Percentiles rank a stretch among this genome's conserved stretches.
Conservation (phyloP, 352 stramenopile genomes). For the Pythium dissimile region DNA sequence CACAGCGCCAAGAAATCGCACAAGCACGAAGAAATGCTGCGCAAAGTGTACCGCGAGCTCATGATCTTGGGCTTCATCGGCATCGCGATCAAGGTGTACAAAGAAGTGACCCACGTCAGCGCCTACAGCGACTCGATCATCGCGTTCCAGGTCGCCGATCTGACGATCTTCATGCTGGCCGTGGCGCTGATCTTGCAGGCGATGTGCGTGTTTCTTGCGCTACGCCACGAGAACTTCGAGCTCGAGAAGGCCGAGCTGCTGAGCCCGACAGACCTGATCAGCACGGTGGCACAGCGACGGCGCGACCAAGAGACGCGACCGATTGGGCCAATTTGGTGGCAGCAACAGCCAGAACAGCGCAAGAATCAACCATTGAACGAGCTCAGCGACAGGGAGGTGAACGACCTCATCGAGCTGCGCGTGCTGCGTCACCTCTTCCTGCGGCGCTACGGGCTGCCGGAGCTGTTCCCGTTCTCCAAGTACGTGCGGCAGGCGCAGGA, state of each 20-base stretch:
- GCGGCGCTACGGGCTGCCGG: conserved; percentile 5
- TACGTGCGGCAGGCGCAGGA: conserved; percentile 50
- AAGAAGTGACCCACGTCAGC: conserved; percentile 18
- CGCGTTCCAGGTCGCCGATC: conserved; percentile 31
- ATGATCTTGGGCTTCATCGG: conserved; percentile 37
- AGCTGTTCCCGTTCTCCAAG: conserved; percentile 56
- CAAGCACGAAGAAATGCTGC: conserved; percentile 66
- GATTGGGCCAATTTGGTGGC: not conserved
- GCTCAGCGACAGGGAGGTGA: not conserved
- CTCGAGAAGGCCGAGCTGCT: conserved; percentile 9
- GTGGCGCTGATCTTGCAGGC: conserved; percentile 32
- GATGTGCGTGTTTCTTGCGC: conserved; percentile 19
- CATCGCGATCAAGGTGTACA: conserved; percentile 31
- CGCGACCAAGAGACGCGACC: not conserved
- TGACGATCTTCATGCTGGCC: conserved; percentile 32
- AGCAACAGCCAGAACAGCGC: not conserved
- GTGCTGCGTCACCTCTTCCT: conserved; percentile 20
- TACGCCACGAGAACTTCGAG: conserved; percentile 17
- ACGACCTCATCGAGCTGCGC: conserved; percentile 9
- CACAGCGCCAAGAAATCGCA: conserved; percentile 37
- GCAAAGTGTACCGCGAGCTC: conserved; percentile 40
- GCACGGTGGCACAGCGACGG: not conserved
- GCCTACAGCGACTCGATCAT: conserved; percentile 20
- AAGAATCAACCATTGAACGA: not conserved
- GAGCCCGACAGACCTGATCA: not conserved